Conservation (phyloP, 352 stramenopile species). For the Phytophthora citricola region DNA sequence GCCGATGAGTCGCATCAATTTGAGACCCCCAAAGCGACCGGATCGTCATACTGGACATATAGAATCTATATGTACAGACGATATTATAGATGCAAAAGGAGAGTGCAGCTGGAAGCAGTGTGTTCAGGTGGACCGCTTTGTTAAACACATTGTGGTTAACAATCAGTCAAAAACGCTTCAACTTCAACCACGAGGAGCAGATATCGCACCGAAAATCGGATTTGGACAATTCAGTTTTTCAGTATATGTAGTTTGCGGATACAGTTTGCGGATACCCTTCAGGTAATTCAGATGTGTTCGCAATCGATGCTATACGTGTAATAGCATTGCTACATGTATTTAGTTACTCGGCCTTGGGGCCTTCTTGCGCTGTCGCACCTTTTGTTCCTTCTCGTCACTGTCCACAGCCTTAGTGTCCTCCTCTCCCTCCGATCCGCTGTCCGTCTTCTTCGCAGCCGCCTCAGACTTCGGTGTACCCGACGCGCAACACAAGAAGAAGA, state of each 20-base stretch:
- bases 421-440: conserved; percentile 42
- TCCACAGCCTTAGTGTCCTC: conserved; percentile 48
- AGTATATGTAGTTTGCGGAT: no score
- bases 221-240: no score
- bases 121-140: neutral
- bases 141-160: conserved; percentile 2
- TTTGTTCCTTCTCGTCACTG: conserved; percentile 51
- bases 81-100: neutral
- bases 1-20: neutral
- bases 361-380: conserved; percentile 84
- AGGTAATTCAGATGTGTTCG: neutral
- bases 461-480: conserved; percentile 33
- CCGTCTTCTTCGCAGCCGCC: conserved; percentile 35
- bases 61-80: no score
- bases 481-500: conserved; percentile 71
- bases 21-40: neutral
- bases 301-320: neutral
- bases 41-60: neutral
- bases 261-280: no score
- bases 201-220: neutral
- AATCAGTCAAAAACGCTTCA: conserved; percentile 7
- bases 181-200: conserved; percentile 4
- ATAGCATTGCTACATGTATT: neutral
- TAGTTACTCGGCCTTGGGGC: conserved; percentile 59
- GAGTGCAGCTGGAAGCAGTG: neutral